These are phyloP conservation scores for Phytophthora vignae DNA, from an alignment of 352 stramenopile species.

Conservation along the genomic window DNA sequence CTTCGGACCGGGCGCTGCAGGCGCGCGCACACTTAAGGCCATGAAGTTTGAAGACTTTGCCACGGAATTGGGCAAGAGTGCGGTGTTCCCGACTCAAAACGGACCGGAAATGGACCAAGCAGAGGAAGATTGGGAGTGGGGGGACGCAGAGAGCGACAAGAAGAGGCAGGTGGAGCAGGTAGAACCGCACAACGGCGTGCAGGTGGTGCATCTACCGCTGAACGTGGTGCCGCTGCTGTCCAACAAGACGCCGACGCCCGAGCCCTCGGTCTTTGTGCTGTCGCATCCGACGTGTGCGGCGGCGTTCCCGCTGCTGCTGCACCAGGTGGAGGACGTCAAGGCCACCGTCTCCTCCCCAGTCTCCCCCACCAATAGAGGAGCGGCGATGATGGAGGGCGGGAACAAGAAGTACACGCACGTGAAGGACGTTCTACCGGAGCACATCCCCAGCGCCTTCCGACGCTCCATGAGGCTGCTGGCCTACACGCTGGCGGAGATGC, in stretches of 20 bases:
- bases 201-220: slow-evolving; percentile 65
- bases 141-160: slow-evolving; percentile 31
- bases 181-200: slow-evolving; percentile 27
- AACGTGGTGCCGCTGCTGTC: slow-evolving; percentile 64
- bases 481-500: slow-evolving; percentile 67
- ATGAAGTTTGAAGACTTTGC: slow-evolving; percentile 70
- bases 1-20: slow-evolving; percentile 36
- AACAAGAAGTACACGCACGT: slow-evolving; percentile 58
- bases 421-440: slow-evolving; percentile 68
- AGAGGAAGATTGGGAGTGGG: slow-evolving; percentile 66
- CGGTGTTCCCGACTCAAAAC: slow-evolving; percentile 7
- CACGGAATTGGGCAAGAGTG: slow-evolving; percentile 29
- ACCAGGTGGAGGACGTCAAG: slow-evolving; percentile 43
- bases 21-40: slow-evolving; percentile 1
- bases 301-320: slow-evolving; percentile 76
- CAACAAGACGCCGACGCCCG: slow-evolving; percentile 39
- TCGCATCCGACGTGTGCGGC: slow-evolving; percentile 69
- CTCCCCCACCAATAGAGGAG: slow-evolving; percentile 19
- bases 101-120: slow-evolving; percentile 12
- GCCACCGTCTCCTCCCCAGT: not conserved
- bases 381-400: not conserved
- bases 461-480: slow-evolving; percentile 73
- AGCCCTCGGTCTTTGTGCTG: slow-evolving; percentile 81
- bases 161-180: not conserved
- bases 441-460: slow-evolving; percentile 71